Conservation (phyloP, 164 flowering plant genomes). For the Stephania cephalantha region DNA sequence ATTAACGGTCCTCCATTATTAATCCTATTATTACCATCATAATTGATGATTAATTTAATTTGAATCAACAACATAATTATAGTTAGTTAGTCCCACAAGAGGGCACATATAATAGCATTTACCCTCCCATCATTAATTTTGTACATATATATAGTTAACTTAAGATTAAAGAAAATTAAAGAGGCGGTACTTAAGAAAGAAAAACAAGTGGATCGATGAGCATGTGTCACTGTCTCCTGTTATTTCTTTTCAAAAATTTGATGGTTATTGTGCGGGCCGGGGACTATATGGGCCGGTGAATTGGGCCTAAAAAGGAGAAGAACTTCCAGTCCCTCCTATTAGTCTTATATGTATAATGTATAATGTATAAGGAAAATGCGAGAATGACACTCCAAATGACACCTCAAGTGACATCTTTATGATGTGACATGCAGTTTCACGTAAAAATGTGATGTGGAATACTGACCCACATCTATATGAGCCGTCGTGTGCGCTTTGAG, state of each 20-base stretch:
- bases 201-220: neutral
- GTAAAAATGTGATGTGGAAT: no score
- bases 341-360: no score
- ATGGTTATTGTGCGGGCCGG: no score
- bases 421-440: no score
- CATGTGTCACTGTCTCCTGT: neutral
- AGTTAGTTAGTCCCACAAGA: neutral
- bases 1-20: slow-evolving; percentile 9
- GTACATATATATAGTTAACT: neutral
- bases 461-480: no score
- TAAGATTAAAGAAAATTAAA: neutral
- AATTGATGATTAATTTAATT: neutral
- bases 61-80: neutral
- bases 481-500: no score
- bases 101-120: neutral
- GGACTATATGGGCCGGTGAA: no score
- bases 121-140: neutral
- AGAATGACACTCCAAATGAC: no score
- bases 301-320: neutral
- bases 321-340: neutral
- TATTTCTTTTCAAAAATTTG: no score
- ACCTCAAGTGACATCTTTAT: no score
- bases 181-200: no score
- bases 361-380: no score
- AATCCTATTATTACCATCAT: neutral